Evolutionary conservation across 345 rosid genomes (phyloP).

Genomic region (Toxicodendron radicans): DNA sequence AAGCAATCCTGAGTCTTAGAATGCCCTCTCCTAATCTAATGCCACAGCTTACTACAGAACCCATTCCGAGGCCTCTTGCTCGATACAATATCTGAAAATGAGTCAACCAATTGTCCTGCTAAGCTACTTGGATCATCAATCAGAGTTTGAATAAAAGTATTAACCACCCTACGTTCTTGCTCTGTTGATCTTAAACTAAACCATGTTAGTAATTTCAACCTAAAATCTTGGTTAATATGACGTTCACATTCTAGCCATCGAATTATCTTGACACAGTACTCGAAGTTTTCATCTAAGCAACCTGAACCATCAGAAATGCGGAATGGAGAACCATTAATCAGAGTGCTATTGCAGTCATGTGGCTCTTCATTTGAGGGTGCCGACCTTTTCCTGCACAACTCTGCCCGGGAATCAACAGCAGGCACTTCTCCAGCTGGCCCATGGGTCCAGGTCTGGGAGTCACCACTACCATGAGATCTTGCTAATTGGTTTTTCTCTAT

Average conservation of each 20-base stretch:
- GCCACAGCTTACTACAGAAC: slow-evolving; percentile 63
- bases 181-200: slow-evolving; percentile 81
- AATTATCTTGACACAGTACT: slow-evolving; percentile 77
- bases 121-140: slow-evolving; percentile 85
- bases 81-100: slow-evolving; percentile 74
- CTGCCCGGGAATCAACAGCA: slow-evolving; percentile 59
- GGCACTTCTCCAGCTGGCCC: slow-evolving; percentile 51
- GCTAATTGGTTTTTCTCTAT: slow-evolving; percentile 53
- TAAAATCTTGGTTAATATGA: slow-evolving; percentile 69
- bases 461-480: slow-evolving; percentile 65
- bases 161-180: slow-evolving; percentile 88
- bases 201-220: slow-evolving; percentile 92
- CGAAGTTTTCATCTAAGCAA: slow-evolving; percentile 74
- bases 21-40: slow-evolving; percentile 34
- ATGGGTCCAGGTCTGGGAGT: slow-evolving; percentile 47
- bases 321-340: slow-evolving; percentile 64
- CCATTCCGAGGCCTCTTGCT: slow-evolving; percentile 69
- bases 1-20: slow-evolving; percentile 24
- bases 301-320: slow-evolving; percentile 46
- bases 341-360: slow-evolving; percentile 81
- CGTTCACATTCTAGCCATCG: slow-evolving; percentile 86
- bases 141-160: slow-evolving; percentile 79
- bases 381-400: slow-evolving; percentile 63
- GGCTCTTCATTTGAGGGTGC: slow-evolving; percentile 57
- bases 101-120: slow-evolving; percentile 86